These are phyloP conservation scores for Alternaria triticina DNA, from an alignment of 2,329 filamentous ascomycete genomes.

Conservation along the genomic window DNA sequence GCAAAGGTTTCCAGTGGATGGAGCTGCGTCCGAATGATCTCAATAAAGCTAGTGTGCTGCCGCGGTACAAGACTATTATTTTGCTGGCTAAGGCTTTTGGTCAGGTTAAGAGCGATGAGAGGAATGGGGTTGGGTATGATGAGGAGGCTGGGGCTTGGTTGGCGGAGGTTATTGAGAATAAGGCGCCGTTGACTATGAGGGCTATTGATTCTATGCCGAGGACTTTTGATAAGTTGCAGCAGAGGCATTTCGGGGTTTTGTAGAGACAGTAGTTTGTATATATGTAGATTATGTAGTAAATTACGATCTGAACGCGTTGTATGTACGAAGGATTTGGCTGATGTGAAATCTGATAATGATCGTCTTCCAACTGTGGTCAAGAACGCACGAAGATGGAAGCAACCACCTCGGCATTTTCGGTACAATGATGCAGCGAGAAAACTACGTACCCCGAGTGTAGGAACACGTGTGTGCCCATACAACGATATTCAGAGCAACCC, in stretches of 20 bases:
- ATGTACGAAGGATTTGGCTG: background rate
- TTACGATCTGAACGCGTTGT: background rate
- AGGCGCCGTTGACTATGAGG: constrained; percentile 49
- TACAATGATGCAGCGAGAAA: background rate
- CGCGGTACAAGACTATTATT: constrained; percentile 54
- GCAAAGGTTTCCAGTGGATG: constrained; percentile 34
- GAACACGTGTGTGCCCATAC: background rate
- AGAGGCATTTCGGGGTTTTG: constrained; percentile 25
- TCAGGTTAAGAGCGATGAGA: constrained; percentile 44
- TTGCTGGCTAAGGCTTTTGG: constrained; percentile 48
- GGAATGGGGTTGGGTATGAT: constrained; percentile 35
- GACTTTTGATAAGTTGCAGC: constrained; percentile 42
- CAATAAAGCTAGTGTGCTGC: constrained; percentile 38
- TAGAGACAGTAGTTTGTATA: background rate
- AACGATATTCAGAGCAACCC: background rate
- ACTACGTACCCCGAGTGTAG: background rate
- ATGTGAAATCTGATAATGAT: no score
- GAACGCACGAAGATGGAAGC: no score
- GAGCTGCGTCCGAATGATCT: constrained; percentile 37
- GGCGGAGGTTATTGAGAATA: constrained; percentile 38
- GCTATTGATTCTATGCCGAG: constrained; percentile 55
- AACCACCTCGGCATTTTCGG: background rate
- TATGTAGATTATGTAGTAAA: background rate
- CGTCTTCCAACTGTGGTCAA: no score
- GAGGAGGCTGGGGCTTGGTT: constrained; percentile 24